Evolutionary conservation across 805 yeast species (phyloP), one percentile per base, ranked within the genome.

Genomic region (Teunomyces funiuensis): DNA sequence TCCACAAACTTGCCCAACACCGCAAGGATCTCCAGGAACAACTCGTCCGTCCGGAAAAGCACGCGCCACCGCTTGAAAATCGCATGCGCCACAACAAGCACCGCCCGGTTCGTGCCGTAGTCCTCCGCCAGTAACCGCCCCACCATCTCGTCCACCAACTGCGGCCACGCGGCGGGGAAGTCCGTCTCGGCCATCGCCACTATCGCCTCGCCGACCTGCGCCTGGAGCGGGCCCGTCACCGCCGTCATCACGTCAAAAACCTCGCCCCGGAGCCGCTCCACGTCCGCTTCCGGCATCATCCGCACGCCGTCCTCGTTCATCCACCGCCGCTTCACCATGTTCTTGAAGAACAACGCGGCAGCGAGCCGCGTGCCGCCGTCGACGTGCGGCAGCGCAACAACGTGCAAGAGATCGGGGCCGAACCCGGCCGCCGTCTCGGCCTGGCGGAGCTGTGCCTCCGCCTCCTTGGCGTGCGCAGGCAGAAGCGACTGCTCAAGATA

Each of bases 41-140:
- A 74, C 34, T 82, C 97, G 59, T 95, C 96, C 1, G 96, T 85
- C 53, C 97, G 77, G 59, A 88, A 88, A 42, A 91, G 71, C 1
- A 97, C 96, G 57, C 99, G 78, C 99, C 99, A 93, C 65, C 95
- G 82, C 61, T 85, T 88, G 69, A 91, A 95, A 46, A 93, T 91
- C 1, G 97, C 87, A 61, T 93, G 99, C 4, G 97, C 95, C 15
- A 95, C 98, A 7, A 81, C 76, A 42, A 95, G 69, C 4, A 95
- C 90, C 40, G 97, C 96, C 52, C 83, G 85, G 60, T 89, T 88
- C 39, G 80, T 76, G 10, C 74, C 71, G 74, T 85, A 79, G 55
- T 88, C 88, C n/a, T 74, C 75, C 3, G 67, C 60, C 2, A 83
- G 76, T 36, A 93, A 70, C 55, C 82, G 82, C 1, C 71, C 54